Percentiles rank a stretch among this genome's conserved stretches.
These are phyloP conservation scores for Carpinus fangiana DNA, from an alignment of 306 rosid species.

Conservation along the genomic window DNA sequence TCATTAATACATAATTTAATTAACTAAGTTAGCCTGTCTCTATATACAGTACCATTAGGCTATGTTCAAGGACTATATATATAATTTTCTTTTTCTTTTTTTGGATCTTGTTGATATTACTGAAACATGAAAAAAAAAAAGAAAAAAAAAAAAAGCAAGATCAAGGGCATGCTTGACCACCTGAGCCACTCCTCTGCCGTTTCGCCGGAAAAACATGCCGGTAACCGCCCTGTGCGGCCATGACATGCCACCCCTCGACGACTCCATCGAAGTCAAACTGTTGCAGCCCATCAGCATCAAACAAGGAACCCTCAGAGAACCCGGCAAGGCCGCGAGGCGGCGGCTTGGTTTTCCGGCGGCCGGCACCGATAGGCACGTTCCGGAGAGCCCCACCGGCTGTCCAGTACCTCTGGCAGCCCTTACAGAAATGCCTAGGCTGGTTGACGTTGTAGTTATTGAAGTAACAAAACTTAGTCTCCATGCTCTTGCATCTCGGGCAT, in stretches of 20 bases:
- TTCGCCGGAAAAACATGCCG: constrained; percentile 53
- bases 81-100: neutral
- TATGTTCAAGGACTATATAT: neutral
- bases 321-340: constrained; percentile 36
- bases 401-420: constrained; percentile 91
- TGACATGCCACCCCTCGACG: constrained; percentile 56
- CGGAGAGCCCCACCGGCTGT: constrained; percentile 94
- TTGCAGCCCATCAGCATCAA: constrained; percentile 42
- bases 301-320: constrained; percentile 43
- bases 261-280: constrained; percentile 52
- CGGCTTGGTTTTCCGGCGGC: constrained; percentile 68
- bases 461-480: constrained; percentile 94
- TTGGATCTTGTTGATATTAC: neutral
- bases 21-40: neutral
- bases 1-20: neutral
- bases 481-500: constrained; percentile 93
- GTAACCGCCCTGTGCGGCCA: constrained; percentile 39
- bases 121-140: neutral
- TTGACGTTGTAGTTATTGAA: constrained; percentile 92
- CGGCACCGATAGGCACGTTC: constrained; percentile 81
- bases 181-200: constrained; percentile 51
- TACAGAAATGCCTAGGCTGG: constrained; percentile 92
- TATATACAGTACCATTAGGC: neutral
- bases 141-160: neutral
- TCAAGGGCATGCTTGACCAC: constrained; percentile 44